Percentiles rank a stretch among this genome's conserved stretches.
These are phyloP conservation scores for Gnomoniopsis smithogilvyi DNA, from an alignment of 2,329 filamentous ascomycete species.

Conservation along the genomic window DNA sequence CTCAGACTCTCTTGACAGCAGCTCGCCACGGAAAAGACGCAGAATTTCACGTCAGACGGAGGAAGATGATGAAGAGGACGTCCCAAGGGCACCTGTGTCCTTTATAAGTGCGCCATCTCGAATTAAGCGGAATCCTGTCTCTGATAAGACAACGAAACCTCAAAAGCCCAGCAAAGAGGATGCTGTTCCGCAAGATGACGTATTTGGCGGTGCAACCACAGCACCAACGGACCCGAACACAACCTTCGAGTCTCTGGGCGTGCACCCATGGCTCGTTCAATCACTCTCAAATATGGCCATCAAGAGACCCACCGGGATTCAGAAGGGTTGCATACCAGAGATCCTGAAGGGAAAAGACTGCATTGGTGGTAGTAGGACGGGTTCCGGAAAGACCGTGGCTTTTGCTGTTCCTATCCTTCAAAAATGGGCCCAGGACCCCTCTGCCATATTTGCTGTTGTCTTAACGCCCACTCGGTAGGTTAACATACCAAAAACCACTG, in stretches of 20 bases:
- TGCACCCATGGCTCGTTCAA: constrained; percentile 83
- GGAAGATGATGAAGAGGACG: constrained; percentile 30
- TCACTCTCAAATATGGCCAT: constrained; percentile 75
- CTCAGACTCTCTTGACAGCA: constrained; percentile 47
- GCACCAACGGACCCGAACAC: constrained; percentile 55
- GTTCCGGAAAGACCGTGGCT: constrained; percentile 95
- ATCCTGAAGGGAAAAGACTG: constrained; percentile 90
- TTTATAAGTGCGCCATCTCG: constrained; percentile 52
- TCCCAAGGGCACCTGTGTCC: constrained; percentile 27
- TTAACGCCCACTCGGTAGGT: constrained; percentile 77
- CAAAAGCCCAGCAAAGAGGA: constrained; percentile 3
- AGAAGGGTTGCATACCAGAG: constrained; percentile 87
- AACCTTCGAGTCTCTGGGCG: constrained; percentile 69
- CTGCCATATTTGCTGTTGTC: constrained; percentile 84
- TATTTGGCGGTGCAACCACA: constrained; percentile 22
- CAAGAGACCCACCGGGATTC: constrained; percentile 84
- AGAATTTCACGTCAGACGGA: constrained; percentile 31
- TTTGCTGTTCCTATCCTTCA: constrained; percentile 95
- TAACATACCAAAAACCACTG: neutral
- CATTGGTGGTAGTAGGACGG: constrained; percentile 90
- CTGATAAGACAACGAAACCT: constrained; percentile 5
- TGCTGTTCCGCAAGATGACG: constrained; percentile 26
- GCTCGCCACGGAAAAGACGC: constrained; percentile 37
- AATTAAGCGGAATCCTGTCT: constrained; percentile 38
- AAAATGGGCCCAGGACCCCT: constrained; percentile 88